Percentiles rank a stretch among this genome's conserved stretches.
phyloP scores from a whole-genome alignment of 2,329 filamentous ascomycete genomes.

The Hypomyces rosellus region DNA sequence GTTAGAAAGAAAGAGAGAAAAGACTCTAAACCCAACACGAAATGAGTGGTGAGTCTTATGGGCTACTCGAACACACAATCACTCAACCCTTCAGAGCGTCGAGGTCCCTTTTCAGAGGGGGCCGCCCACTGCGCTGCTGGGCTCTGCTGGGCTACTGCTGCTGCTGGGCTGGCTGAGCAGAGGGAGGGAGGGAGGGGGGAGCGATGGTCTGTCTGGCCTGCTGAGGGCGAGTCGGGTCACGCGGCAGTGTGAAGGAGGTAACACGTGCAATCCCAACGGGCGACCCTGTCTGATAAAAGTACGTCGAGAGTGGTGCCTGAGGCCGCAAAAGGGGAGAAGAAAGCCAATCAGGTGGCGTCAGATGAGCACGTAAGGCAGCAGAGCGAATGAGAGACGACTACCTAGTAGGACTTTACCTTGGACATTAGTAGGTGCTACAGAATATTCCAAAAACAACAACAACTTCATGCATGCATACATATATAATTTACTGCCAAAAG shows the following conservation, averaged over 20 bases:
- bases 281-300: conserved; percentile 19
- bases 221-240: conserved; percentile 29
- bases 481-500: no score
- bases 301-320: not conserved
- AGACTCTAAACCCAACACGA: no score
- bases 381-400: not conserved
- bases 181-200: conserved; percentile 6
- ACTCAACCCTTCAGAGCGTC: no score
- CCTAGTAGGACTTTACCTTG: no score
- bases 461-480: no score
- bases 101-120: no score
- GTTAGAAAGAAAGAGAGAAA: no score
- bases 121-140: no score
- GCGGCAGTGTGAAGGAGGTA: conserved; percentile 31
- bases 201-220: conserved; percentile 5
- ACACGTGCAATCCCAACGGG: conserved; percentile 35
- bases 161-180: not conserved
- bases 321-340: not conserved
- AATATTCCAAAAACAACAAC: no score
- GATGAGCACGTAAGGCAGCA: not conserved
- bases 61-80: no score
- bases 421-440: no score
- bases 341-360: not conserved
- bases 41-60: conserved; percentile 3
- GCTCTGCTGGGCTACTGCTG: no score